phyloP scores from a whole-genome alignment of 352 stramenopile species.

The Globisporangium spiculum region DNA sequence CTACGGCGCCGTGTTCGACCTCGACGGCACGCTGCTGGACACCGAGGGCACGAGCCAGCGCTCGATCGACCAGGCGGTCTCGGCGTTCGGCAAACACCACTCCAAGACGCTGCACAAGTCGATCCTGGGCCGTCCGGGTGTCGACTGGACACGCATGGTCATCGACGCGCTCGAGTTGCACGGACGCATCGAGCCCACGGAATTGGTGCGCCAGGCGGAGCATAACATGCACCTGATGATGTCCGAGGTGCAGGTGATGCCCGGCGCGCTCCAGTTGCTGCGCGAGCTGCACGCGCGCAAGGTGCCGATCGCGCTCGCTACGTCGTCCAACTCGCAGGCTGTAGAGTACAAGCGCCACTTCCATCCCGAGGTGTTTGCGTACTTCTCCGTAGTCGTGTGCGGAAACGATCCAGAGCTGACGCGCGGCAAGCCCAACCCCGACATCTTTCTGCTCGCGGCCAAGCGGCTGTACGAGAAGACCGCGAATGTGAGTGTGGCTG shows the following conservation, averaged over 20 bases:
- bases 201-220: conserved; percentile 62
- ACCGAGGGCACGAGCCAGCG: conserved; percentile 70
- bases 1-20: conserved; percentile 71
- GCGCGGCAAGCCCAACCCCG: conserved; percentile 69
- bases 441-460: conserved; percentile 76
- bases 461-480: conserved; percentile 46
- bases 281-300: conserved; percentile 40
- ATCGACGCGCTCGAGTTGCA: conserved; percentile 46
- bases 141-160: conserved; percentile 73
- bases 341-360: conserved; percentile 66
- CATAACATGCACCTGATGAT: conserved; percentile 57
- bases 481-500: conserved; percentile 17
- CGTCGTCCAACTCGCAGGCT: conserved; percentile 61
- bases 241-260: conserved; percentile 46
- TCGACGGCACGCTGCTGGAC: conserved; percentile 82
- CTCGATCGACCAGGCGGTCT: conserved; percentile 52
- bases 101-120: conserved; percentile 65
- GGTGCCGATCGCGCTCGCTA: conserved; percentile 65
- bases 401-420: conserved; percentile 69
- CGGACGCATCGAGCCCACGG: conserved; percentile 41
- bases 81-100: conserved; percentile 53
- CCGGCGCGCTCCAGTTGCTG: conserved; percentile 49
- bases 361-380: conserved; percentile 72
- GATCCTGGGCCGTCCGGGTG: conserved; percentile 62
- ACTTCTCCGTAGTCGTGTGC: conserved; percentile 71